Evolutionary conservation across 257 asterid genomes (phyloP).

Genomic region (Capsicum rhomboideum): DNA sequence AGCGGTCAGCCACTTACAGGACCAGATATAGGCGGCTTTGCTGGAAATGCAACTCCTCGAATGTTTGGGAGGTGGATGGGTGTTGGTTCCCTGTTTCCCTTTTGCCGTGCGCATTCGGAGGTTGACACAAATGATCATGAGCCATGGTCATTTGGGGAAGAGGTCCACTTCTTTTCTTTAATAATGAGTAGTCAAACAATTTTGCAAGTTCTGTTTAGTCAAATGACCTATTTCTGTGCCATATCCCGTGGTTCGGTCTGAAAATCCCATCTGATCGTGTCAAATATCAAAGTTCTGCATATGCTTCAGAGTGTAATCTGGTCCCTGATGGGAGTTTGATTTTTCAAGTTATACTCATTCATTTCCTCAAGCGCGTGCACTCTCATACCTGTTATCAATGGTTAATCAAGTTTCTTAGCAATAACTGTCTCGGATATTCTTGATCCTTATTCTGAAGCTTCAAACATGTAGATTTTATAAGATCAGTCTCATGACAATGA

Average conservation of each 20-base stretch:
- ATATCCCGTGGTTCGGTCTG: neutral
- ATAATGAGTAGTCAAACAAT: neutral
- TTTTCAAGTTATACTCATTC: neutral
- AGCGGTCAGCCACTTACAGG: constrained; percentile 96
- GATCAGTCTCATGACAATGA: neutral
- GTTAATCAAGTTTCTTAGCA: neutral
- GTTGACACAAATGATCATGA: constrained; percentile 70
- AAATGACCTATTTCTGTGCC: neutral
- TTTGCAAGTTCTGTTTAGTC: neutral
- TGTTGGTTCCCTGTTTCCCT: constrained; percentile 85
- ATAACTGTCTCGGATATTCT: neutral
- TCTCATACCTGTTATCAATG: neutral
- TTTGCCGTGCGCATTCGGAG: constrained; percentile 96
- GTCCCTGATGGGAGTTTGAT: neutral
- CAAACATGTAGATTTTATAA: neutral
- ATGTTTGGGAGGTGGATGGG: constrained; percentile 99
- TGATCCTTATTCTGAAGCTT: neutral
- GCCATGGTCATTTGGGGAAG: constrained; percentile 98
- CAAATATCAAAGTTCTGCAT: neutral
- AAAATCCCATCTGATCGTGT: neutral
- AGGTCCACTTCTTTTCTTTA: constrained; percentile 42
- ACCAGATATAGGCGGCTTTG: constrained; percentile 98
- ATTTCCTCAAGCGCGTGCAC: neutral
- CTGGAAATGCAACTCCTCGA: constrained; percentile 90
- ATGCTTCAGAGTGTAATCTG: neutral